These are phyloP conservation scores for Termitomyces sp. DNA, from an alignment of 768 basidiomycete species.

Conservation along the genomic window DNA sequence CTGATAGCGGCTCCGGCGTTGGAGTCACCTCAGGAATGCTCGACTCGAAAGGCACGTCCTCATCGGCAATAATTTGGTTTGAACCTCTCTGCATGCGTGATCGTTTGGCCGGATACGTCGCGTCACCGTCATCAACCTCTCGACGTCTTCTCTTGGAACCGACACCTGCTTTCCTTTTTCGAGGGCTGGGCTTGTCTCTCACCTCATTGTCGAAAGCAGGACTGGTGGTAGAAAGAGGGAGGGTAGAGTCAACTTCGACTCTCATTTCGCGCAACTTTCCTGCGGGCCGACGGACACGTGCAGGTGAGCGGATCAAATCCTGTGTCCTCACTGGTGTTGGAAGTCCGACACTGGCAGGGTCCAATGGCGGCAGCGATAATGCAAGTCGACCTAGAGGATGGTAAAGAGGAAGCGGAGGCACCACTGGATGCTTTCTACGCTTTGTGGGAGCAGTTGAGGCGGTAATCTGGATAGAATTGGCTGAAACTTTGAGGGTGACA, in stretches of 20 bases:
- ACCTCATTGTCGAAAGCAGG: slow-evolving; percentile 32
- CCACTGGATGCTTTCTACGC: slow-evolving; percentile 21
- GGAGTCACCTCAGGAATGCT: slow-evolving; percentile 14
- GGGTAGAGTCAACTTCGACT: slow-evolving; percentile 29
- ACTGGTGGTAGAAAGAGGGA: slow-evolving; percentile 20
- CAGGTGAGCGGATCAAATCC: slow-evolving; percentile 30
- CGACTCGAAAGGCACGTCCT: slow-evolving; percentile 32
- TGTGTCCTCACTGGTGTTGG: slow-evolving; percentile 40
- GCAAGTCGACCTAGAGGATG: slow-evolving; percentile 62
- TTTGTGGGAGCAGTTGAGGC: neutral
- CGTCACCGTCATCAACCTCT: slow-evolving; percentile 57
- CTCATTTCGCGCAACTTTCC: slow-evolving; percentile 47
- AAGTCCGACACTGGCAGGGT: slow-evolving; percentile 52
- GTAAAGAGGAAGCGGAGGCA: slow-evolving; percentile 53
- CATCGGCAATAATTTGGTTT: slow-evolving; percentile 27
- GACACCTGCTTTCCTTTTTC: slow-evolving; percentile 40
- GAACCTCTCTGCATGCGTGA: slow-evolving; percentile 47
- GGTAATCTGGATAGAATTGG: slow-evolving; percentile 1
- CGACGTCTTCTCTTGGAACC: slow-evolving; percentile 53
- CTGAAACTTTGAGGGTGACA: slow-evolving; percentile 2
- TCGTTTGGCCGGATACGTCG: slow-evolving; percentile 68
- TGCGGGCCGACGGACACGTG: slow-evolving; percentile 39
- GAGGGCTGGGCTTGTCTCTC: slow-evolving; percentile 43
- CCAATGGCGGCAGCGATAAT: slow-evolving; percentile 59
- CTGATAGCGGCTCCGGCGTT: slow-evolving; percentile 24